These are phyloP conservation scores for Suhomyces kunorum DNA, from an alignment of 1,139 yeast species.

Conservation along the genomic window DNA sequence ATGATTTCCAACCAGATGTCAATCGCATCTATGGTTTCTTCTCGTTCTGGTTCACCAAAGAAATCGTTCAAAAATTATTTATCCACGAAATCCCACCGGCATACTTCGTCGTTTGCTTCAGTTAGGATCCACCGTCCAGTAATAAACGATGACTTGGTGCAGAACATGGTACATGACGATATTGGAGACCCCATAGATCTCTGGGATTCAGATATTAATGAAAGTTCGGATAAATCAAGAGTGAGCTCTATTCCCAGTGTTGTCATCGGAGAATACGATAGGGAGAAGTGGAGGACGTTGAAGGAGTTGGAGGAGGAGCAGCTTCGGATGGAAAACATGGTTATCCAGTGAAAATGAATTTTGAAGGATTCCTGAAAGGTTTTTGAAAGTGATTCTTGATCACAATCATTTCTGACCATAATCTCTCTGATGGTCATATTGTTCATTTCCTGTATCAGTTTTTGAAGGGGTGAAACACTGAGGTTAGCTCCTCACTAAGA, in stretches of 20 bases:
- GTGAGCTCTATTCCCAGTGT: constrained; percentile 57
- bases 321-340: not conserved
- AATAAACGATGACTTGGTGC: not conserved
- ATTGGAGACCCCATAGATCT: constrained; percentile 25
- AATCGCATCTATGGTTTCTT: constrained; percentile 27
- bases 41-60: constrained; percentile 34
- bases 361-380: too few relatives aligned
- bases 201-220: constrained; percentile 44
- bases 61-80: constrained; percentile 30
- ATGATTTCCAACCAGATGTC: constrained; percentile 34
- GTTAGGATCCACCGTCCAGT: constrained; percentile 5
- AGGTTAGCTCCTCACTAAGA: too few relatives aligned
- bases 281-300: constrained; percentile 63
- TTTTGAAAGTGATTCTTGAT: too few relatives aligned
- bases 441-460: too few relatives aligned
- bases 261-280: constrained; percentile 63
- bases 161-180: not conserved
- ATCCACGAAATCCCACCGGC: constrained; percentile 18
- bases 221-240: constrained; percentile 39
- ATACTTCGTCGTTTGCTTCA: constrained; percentile 18
- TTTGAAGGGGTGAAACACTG: too few relatives aligned
- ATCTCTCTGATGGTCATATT: too few relatives aligned
- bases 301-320: constrained; percentile 28
- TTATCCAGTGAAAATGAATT: not conserved
- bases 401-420: too few relatives aligned